Base-by-base conservation (phyloP, 1,284 basidiomycete genomes). In the Boletus coffeatus region DNA sequence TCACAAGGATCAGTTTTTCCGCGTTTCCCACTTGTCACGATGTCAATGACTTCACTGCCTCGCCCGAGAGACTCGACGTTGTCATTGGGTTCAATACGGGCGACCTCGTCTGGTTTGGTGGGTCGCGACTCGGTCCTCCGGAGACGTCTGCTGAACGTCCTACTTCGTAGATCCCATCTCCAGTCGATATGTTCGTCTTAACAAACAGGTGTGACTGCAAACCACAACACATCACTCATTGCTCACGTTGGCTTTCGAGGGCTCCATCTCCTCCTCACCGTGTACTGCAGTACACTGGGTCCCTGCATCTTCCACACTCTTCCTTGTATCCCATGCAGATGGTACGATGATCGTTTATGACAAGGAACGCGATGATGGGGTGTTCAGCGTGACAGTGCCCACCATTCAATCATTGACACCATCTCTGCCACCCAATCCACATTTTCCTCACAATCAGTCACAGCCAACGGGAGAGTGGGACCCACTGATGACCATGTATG, bases 31-130 rank as follows among this genome's bases (percentile, higher is more conserved):
- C 94, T 1, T 96, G 94, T 69, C 93, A 97, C 73, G 92, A 90
- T 69, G 86, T 97, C 58, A 97, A 97, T 69, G 77, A 82, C 14
- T 77, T 85, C 8, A 98, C 94, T 1, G 86, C 89, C 9, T 87
- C 85, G 10, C 79, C 88, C 5, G 90, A 93, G 59, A 84, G 87
- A 55, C 78, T 98, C 48, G 97, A 99, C 72, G 82, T 98, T 11
- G 83, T 98, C 61, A 90, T 99, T 68, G 96, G 96, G 2, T 98
- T 99, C 73, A 83, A 81, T 66, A 91, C 93, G 0, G 96, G 96
- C 14, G 96, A 99, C 75, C 80, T 99, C 29, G 78, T 99, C 59
- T 97, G 95, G 93, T 82, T 97, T 64, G 92, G 92, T 90, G 68
- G 66, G 80, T 75, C 53, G 11, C 62, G 36, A 9, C 14, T 43